These are phyloP conservation scores for Fagopyrum esculentum DNA, from an alignment of 148 eudicot genomes.

Conservation along the genomic window DNA sequence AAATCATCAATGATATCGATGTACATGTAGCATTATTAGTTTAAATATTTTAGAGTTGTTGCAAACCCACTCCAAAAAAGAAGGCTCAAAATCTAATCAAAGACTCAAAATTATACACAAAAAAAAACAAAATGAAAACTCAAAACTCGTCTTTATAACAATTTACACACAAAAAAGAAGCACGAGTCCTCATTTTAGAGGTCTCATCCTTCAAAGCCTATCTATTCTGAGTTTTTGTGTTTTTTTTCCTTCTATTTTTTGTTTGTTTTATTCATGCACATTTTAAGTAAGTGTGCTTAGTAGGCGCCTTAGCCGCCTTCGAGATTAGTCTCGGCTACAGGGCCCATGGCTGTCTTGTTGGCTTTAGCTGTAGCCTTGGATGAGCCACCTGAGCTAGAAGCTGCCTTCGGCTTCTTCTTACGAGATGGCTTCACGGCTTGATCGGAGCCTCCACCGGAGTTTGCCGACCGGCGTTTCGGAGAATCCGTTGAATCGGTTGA, in stretches of 20 bases:
- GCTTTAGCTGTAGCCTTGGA: background rate
- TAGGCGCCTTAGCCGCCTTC: background rate
- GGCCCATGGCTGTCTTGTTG: background rate
- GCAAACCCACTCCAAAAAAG: background rate
- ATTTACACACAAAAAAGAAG: background rate
- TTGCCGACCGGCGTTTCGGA: background rate
- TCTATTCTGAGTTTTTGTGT: background rate
- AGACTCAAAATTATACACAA: background rate
- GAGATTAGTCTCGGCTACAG: background rate
- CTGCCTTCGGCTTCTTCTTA: slow-evolving; percentile 7
- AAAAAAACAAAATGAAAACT: background rate
- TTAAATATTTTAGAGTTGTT: too few relatives aligned
- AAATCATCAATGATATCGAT: too few relatives aligned
- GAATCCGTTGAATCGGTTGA: background rate
- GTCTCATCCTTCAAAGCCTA: background rate
- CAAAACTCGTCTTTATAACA: slow-evolving; percentile 9
- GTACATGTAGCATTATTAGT: too few relatives aligned
- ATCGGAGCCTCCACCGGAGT: background rate
- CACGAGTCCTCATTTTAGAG: background rate
- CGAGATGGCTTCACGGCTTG: background rate
- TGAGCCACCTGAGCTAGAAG: background rate
- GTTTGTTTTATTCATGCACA: background rate
- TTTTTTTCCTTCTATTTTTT: background rate
- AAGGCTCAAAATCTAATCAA: background rate
- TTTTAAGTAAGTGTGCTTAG: background rate